Evolutionary conservation across 345 rosid species (phyloP).

Genomic region (Acer campestre): DNA sequence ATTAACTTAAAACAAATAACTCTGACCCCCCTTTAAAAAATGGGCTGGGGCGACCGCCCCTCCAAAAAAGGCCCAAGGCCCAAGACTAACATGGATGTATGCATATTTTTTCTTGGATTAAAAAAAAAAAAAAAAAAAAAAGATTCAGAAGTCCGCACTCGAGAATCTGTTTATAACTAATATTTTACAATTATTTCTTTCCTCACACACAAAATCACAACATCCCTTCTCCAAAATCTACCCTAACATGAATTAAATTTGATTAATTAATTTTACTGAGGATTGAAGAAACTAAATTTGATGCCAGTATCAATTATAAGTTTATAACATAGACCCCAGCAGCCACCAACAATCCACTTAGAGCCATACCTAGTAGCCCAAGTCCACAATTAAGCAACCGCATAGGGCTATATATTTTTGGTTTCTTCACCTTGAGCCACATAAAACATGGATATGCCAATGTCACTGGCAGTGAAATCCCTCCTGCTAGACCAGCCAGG

Average conservation of each 20-base stretch:
- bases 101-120: too few relatives aligned
- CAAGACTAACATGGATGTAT: too few relatives aligned
- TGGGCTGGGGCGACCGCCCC: too few relatives aligned
- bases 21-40: too few relatives aligned
- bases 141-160: too few relatives aligned
- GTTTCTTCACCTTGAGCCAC: conserved; percentile 63
- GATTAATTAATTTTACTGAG: conserved; percentile 14
- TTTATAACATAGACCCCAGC: conserved; percentile 45
- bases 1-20: too few relatives aligned
- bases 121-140: too few relatives aligned
- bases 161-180: too few relatives aligned
- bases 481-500: conserved; percentile 63
- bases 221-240: background rate
- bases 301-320: conserved; percentile 54
- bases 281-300: conserved; percentile 60
- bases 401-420: conserved; percentile 37
- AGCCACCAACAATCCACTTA: conserved; percentile 48
- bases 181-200: conserved; percentile 20
- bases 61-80: too few relatives aligned
- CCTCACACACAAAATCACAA: too few relatives aligned
- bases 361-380: conserved; percentile 51
- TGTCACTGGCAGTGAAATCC: conserved; percentile 61
- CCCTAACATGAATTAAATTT: background rate
- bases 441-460: conserved; percentile 68
- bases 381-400: conserved; percentile 62